Evolutionary conservation across 2,329 filamentous ascomycete genomes (phyloP), one percentile per base, ranked within the genome.

Genomic region (Lachnellula cervina): DNA sequence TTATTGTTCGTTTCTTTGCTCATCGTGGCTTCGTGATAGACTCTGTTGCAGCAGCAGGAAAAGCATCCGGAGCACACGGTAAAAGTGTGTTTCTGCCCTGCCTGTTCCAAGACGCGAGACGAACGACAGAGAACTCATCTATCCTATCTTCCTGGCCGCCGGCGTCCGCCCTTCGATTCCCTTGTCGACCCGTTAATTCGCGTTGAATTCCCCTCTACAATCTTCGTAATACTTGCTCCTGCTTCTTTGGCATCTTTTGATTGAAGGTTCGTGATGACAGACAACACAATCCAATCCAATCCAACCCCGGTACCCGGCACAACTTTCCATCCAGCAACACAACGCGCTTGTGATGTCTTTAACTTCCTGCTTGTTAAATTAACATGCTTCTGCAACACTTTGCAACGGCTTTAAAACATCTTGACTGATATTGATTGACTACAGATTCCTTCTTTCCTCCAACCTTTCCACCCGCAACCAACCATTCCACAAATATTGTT

Each of bases 91-190:
- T 66, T 47, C 44, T 21, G 44, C 25, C 25, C 44, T 47, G 44
- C 19, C 37, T 40, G 62, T 62, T 51, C 62, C 11, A 16, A 21
- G 21, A 17, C 21, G 21, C 14, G 23, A 32, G 44, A 58, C 61
- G 61, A 64, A 56, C 60, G 52, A 63, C 8, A 3, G 14, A 6
- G 16, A 16, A n/a, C 37, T 40, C 50, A 51, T 59, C 55, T 48
- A 57, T 54, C 51, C 53, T 66, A 68, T 69, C 66, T 64, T 69
- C 61, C 62, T 68, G 79, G 80, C 74, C 79, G 79, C 80, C 77
- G 80, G 80, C 80, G 79, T 79, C 80, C 79, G 77, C 73, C n/a
- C 66, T 68, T 69, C 66, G 59, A 67, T 68, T 68, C 65, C 53
- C 37, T 57, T 69, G 66, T 67, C 72, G 70, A 69, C 70, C 69